Evolutionary conservation across 495 filamentous ascomycete genomes (phyloP), one percentile per base, ranked within the genome.

Genomic region (Penicillium atrosanguineum): DNA sequence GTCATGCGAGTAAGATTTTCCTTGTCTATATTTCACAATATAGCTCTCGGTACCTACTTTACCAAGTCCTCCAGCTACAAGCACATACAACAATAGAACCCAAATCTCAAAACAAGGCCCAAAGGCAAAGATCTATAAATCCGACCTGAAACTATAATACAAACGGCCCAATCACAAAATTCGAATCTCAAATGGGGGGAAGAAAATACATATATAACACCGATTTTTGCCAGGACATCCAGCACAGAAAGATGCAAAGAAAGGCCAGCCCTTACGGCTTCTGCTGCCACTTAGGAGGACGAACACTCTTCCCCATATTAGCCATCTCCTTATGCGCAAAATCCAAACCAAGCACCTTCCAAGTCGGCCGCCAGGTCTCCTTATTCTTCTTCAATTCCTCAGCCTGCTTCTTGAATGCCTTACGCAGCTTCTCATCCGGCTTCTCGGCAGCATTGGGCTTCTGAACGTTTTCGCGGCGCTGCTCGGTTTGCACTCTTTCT

Each of bases 341-440:
- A 40, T 46, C 56, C 31, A 75, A 36, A 19, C 75, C 75, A 48
- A 78, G 19, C n/a, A 63, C 71, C 67, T 76, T 69, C 74, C 74
- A 79, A 15, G 75, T 76, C 29, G 75, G 73, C 55, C 67, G 60
- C 75, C 75, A 79, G 1, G 60, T 25, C 49, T 66, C 60, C 55
- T 62, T 61, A 11, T 71, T 63, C 41, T 69, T 56, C 40, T 87
- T 67, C 56, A 89, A 52, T 57, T 78, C 72, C 77, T 83, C 67
- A 8, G 84, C 87, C 64, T 86, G 80, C 58, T 80, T 69, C 65
- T 74, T 54, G 48, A 53, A 72, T 2, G 64, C 62, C 46, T 69
- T 59, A 5, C 65, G 63, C 48, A 64, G 34, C 2, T 62, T 37
- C 7, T 61, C 50, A 25, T 73, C 58, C 0, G 71, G 57, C 55